A percentile compares a stretch with the other conserved stretches of the same genome.
phyloP scores from a whole-genome alignment of 495 filamentous ascomycete species.

The Xanthoparmelia taractica region DNA sequence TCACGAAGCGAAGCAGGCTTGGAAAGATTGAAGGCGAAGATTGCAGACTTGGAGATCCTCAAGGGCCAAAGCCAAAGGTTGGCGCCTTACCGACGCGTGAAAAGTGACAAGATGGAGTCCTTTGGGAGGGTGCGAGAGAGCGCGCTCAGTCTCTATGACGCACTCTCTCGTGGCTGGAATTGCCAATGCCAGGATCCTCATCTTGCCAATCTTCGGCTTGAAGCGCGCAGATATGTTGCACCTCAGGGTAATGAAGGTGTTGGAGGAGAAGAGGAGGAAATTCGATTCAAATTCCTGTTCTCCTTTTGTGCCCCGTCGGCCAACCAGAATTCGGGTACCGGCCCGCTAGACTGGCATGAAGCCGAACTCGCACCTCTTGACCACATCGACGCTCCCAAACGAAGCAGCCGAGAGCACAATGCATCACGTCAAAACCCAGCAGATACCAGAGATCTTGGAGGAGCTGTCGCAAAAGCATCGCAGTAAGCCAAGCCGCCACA shows the following conservation, averaged over 20 bases:
- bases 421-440: not conserved
- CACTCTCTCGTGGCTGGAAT: slow-evolving; percentile 9
- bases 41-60: not conserved
- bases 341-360: slow-evolving; percentile 13
- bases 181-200: slow-evolving; percentile 6
- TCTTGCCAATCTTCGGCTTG: slow-evolving; percentile 8
- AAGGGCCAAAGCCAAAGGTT: not conserved
- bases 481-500: too few species aligned
- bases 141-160: slow-evolving; percentile 3
- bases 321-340: slow-evolving; percentile 2
- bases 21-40: not conserved
- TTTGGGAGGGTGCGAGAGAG: slow-evolving; percentile 8
- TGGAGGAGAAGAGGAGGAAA: not conserved
- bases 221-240: not conserved
- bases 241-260: not conserved
- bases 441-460: too few species aligned
- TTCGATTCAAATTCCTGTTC: slow-evolving; percentile 14
- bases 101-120: not conserved
- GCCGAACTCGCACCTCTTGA: slow-evolving; percentile 9
- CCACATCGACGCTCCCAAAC: not conserved
- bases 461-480: too few species aligned
- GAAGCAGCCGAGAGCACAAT: not conserved
- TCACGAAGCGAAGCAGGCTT: slow-evolving; percentile 2
- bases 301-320: slow-evolving; percentile 5
- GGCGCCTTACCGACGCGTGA: not conserved